These are phyloP conservation scores for Tolypocladium nubicola DNA, from an alignment of 2,329 filamentous ascomycete genomes.

Conservation along the genomic window DNA sequence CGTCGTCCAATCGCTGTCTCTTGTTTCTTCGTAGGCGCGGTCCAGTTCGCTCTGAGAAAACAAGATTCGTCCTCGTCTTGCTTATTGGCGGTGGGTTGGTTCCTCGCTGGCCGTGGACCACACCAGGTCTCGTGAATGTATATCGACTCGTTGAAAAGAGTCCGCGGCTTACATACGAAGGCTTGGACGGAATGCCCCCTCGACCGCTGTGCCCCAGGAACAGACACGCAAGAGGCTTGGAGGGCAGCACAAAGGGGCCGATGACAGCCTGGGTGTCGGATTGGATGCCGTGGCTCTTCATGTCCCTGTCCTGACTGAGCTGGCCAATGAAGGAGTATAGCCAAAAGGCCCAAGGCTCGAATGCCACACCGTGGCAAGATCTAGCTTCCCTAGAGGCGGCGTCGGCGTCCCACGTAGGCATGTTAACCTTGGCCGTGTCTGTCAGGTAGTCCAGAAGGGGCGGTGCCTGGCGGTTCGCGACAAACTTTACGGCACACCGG, in stretches of 20 bases:
- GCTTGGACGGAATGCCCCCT: slow-evolving; percentile 20
- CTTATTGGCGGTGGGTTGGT: slow-evolving; percentile 3
- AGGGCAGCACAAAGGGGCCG: slow-evolving; percentile 26
- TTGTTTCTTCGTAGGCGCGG: slow-evolving; percentile 18
- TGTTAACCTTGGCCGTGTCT: slow-evolving; percentile 18
- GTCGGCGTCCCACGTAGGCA: slow-evolving; percentile 18
- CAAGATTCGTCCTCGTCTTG: slow-evolving; percentile 6
- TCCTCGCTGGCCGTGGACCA: slow-evolving; percentile 1
- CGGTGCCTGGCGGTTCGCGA: slow-evolving; percentile 17
- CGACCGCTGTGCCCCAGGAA: slow-evolving; percentile 25
- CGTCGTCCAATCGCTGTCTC: slow-evolving; percentile 21
- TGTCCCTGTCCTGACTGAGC: slow-evolving; percentile 22
- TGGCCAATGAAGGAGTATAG: slow-evolving; percentile 29
- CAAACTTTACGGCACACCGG: slow-evolving; percentile 20
- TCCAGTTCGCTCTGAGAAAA: slow-evolving; percentile 8
- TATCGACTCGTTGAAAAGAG: slow-evolving; percentile 21
- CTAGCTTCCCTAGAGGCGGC: slow-evolving; percentile 15
- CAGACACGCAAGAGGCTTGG: slow-evolving; percentile 25
- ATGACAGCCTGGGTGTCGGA: slow-evolving; percentile 18
- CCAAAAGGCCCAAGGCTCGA: slow-evolving; percentile 31
- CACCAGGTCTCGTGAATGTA: slow-evolving; percentile 19
- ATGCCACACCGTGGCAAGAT: slow-evolving; percentile 22
- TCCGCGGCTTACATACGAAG: slow-evolving; percentile 24
- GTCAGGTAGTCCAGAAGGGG: slow-evolving; percentile 22
- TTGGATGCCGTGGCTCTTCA: slow-evolving; percentile 11